Evolutionary conservation across 2,329 filamentous ascomycete species (phyloP), one percentile per base, ranked within the genome.

Genomic region (Colletotrichum sp.): DNA sequence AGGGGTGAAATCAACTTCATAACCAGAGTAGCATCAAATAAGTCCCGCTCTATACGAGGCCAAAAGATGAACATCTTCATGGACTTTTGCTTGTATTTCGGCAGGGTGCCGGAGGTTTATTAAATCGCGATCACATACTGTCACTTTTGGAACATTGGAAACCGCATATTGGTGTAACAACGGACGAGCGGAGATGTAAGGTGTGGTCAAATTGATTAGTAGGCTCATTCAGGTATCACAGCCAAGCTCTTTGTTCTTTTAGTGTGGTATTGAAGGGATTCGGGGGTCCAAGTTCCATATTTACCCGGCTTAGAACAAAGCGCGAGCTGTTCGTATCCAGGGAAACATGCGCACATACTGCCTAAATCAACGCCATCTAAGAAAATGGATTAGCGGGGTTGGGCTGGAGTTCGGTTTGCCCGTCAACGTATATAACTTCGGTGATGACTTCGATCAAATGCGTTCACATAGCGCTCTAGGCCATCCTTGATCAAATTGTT

Each of bases 1-100:
- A 36, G 34, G 15, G 13, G 8, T 10, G 9, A 43, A n/a, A 12
- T 1, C 18, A 43, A n/a, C 18, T 2, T n/a, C 39, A n/a, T 1
- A 12, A 1, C 0, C 18, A 43, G 18, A n/a, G 3, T n/a, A n/a
- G 1, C 3, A 0, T 7, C 39, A n/a, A 48, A 0, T n/a, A 1
- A n/a, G 2, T 12, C 18, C 18, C 39, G 39, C 1, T 48, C 1
- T 48, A 1, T 48, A 7, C 39, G 39, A 48, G 39, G 9, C 39
- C 0, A n/a, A 2, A 48, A 48, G 6, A 48, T 22, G 0, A 22
- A 52, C 1, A 3, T 52, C n/a, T 3, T 52, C 3, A 3, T 13
- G 43, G 22, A 52, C n/a, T 1, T 22, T 48, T 48, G 43, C 43
- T 25, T 22, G n/a, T 18, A 52, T 52, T 52, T 12, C 43, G 43